phyloP scores from a whole-genome alignment of 306 rosid genomes.

The cucumber (Cucumis sativus) region DNA sequence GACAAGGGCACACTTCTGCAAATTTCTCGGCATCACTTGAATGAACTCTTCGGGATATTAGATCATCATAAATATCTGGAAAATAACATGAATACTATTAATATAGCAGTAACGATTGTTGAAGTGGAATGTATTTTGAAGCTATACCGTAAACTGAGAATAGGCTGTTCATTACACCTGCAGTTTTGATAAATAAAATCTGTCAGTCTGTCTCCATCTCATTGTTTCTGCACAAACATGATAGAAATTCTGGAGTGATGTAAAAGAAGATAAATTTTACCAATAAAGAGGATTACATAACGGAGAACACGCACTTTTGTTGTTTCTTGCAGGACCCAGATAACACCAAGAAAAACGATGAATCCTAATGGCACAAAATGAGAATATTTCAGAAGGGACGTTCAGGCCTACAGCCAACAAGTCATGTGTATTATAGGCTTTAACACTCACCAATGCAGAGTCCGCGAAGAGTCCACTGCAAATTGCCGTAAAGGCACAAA shows the following conservation, averaged over 20 bases:
- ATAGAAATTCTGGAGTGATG: not conserved
- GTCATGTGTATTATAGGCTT: not conserved
- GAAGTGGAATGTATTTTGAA: not conserved
- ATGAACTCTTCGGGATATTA: constrained; percentile 82
- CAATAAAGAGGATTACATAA: constrained; percentile 75
- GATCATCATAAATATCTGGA: constrained; percentile 80
- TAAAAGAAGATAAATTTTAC: constrained; percentile 27
- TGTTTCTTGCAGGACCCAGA: constrained; percentile 82
- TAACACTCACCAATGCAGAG: constrained; percentile 68
- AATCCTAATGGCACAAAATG: constrained; percentile 40
- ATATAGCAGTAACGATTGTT: not conserved
- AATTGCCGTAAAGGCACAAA: not conserved
- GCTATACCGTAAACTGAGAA: constrained; percentile 87
- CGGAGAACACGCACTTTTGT: constrained; percentile 62
- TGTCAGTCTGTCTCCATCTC: constrained; percentile 3
- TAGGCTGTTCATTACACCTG: constrained; percentile 98
- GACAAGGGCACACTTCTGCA: constrained; percentile 92
- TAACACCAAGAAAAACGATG: constrained; percentile 54
- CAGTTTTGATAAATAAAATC: constrained; percentile 19
- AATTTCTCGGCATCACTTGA: constrained; percentile 96
- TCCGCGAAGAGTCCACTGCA: constrained; percentile 95
- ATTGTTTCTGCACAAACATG: not conserved
- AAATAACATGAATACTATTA: not conserved
- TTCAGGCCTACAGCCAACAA: not conserved
- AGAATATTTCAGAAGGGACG: not conserved